Conservation (phyloP, 2,329 filamentous ascomycete species). For the Colletotrichum phormii region DNA sequence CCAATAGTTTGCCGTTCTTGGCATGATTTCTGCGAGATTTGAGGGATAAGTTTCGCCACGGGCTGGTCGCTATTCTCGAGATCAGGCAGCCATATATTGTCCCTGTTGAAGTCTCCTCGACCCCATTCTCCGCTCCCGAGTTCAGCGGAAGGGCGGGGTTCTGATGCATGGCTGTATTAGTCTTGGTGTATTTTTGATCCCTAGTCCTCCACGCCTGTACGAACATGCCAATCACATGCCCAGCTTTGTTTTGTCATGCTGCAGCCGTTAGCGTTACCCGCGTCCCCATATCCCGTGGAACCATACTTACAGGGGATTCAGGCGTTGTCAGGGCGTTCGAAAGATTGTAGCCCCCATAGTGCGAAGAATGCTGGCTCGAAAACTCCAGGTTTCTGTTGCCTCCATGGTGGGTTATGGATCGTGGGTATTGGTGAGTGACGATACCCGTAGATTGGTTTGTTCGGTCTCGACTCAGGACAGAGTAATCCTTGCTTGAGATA, state of each 20-base stretch:
- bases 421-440: not conserved
- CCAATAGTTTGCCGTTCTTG: not conserved
- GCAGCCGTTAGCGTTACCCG: slow-evolving; percentile 18
- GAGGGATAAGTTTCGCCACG: not conserved
- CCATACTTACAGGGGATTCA: not conserved
- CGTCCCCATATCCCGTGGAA: slow-evolving; percentile 16
- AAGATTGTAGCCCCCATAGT: slow-evolving; percentile 6
- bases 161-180: not conserved
- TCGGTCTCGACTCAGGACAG: slow-evolving; percentile 1
- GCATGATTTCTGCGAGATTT: not conserved
- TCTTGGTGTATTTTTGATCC: not conserved
- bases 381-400: not conserved
- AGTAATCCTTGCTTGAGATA: not conserved
- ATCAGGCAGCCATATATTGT: slow-evolving; percentile 18
- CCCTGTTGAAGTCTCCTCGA: not conserved
- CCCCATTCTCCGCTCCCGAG: not conserved
- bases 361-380: slow-evolving; percentile 6
- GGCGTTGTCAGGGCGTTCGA: not conserved
- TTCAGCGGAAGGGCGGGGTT: not conserved
- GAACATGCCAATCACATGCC: slow-evolving; percentile 20
- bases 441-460: not conserved
- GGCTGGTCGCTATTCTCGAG: not conserved
- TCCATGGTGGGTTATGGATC: not conserved
- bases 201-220: not conserved
- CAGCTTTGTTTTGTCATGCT: slow-evolving; percentile 22